Evolutionary conservation across 768 basidiomycete genomes (phyloP).

Genomic region (Tephrocybe sp.): DNA sequence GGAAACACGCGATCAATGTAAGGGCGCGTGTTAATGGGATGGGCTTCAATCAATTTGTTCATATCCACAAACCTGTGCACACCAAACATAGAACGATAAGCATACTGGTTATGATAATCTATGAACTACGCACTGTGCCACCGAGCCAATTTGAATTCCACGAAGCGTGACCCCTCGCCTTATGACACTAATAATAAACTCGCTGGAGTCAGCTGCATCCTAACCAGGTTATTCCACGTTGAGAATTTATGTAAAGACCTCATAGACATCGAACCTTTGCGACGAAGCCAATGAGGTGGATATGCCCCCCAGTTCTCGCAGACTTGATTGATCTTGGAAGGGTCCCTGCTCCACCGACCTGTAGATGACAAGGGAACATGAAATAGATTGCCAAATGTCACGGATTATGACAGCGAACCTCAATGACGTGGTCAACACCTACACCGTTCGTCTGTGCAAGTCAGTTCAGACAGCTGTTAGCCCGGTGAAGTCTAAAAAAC

Average conservation of each 20-base stretch:
- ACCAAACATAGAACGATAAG: no score
- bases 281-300: slow-evolving; percentile 54
- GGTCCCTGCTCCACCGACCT: slow-evolving; percentile 59
- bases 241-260: neutral
- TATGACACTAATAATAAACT: slow-evolving; percentile 31
- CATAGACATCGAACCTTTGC: no score
- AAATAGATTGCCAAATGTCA: no score
- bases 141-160: slow-evolving; percentile 57
- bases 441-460: no score
- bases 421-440: no score
- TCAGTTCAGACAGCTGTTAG: no score
- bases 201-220: slow-evolving; percentile 22
- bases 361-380: no score
- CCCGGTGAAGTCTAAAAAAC: no score
- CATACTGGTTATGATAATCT: no score
- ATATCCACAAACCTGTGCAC: slow-evolving; percentile 46
- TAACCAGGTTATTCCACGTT: slow-evolving; percentile 25
- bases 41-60: slow-evolving; percentile 44
- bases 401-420: no score
- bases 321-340: slow-evolving; percentile 42
- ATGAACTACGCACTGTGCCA: no score
- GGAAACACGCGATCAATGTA: slow-evolving; percentile 57
- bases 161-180: slow-evolving; percentile 41
- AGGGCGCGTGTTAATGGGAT: slow-evolving; percentile 41
- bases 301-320: slow-evolving; percentile 39